These are phyloP conservation scores for Aspergillus arachidicola DNA, from an alignment of 2,329 filamentous ascomycete species.

Conservation along the genomic window DNA sequence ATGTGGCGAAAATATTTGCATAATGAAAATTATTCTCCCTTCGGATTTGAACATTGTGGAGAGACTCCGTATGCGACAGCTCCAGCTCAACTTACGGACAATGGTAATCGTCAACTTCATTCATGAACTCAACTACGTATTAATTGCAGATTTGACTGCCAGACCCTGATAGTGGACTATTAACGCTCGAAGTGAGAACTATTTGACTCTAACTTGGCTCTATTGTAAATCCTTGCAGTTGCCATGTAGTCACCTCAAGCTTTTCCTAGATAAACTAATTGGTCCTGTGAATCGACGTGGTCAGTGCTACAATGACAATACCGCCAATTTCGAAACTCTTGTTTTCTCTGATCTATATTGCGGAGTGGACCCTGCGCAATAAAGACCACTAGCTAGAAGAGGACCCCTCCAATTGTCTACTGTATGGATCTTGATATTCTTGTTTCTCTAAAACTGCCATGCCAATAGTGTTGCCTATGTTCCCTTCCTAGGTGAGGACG, in stretches of 20 bases:
- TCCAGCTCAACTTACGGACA: background rate
- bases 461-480: background rate
- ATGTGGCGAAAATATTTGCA: background rate
- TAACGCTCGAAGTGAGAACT: background rate
- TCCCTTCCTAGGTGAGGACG: background rate
- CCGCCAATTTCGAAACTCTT: background rate
- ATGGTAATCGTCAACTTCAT: background rate
- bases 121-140: background rate
- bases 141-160: background rate
- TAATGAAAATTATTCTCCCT: background rate
- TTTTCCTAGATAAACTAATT: background rate
- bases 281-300: background rate
- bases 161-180: background rate
- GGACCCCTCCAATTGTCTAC: background rate
- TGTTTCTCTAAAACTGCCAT: background rate
- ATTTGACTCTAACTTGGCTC: background rate
- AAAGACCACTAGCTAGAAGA: background rate
- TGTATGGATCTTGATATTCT: background rate
- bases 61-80: too few species aligned
- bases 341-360: background rate
- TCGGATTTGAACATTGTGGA: background rate
- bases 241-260: background rate
- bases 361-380: background rate
- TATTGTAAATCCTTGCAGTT: background rate
- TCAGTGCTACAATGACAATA: background rate